Conservation (phyloP, 257 asterid genomes). For the Plantago ovata region DNA sequence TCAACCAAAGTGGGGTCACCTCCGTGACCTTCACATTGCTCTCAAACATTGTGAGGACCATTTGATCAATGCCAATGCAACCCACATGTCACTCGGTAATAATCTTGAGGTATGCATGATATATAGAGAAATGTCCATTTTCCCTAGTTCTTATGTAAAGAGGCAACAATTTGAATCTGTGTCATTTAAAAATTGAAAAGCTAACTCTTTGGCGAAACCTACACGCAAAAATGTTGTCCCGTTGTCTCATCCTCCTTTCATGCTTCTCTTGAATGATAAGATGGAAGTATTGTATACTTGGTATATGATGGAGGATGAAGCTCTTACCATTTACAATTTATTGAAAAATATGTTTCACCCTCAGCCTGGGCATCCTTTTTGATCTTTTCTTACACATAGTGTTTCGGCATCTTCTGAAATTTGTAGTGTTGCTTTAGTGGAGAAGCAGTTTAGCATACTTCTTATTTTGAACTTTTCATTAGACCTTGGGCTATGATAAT, state of each 20-base stretch:
- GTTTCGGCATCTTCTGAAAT: too few relatives aligned
- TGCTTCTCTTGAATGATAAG: neutral
- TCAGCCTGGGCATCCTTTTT: too few relatives aligned
- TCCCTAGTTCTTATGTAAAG: slow-evolving; percentile 1
- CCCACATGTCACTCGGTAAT: slow-evolving; percentile 50
- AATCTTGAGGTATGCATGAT: slow-evolving; percentile 60
- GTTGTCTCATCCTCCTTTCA: too few relatives aligned
- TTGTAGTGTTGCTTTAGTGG: too few relatives aligned
- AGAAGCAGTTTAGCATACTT: too few relatives aligned
- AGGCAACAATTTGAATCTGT: slow-evolving; percentile 4
- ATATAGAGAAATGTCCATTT: neutral
- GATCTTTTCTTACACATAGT: too few relatives aligned
- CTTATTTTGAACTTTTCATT: too few relatives aligned
- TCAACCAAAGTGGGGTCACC: slow-evolving; percentile 86
- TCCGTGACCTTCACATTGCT: slow-evolving; percentile 65
- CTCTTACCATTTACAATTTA: too few relatives aligned
- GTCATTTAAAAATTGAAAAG: neutral
- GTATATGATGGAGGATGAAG: too few relatives aligned
- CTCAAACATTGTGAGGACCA: slow-evolving; percentile 69
- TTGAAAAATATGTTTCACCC: too few relatives aligned
- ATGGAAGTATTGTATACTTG: neutral
- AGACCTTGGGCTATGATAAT: neutral
- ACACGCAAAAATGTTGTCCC: neutral
- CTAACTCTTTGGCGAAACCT: neutral
- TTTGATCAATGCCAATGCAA: slow-evolving; percentile 54